Conservation (phyloP, 768 basidiomycete genomes). For the Hydnomerulius pinastri region DNA sequence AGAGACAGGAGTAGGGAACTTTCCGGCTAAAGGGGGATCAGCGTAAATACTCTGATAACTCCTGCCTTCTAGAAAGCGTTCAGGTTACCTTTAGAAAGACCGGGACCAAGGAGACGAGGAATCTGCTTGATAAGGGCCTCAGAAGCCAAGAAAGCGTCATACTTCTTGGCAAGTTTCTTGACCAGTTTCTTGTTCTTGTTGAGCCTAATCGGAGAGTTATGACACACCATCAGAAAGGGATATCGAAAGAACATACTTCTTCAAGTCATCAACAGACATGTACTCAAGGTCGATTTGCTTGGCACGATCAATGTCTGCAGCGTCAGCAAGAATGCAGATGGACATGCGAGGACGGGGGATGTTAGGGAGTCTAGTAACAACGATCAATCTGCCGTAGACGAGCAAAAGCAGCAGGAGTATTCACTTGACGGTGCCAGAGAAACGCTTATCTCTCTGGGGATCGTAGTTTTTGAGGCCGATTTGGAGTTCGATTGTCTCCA, state of each 20-base stretch:
- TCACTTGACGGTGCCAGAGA: slow-evolving; percentile 97
- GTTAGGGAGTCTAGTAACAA: slow-evolving; percentile 74
- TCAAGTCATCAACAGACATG: slow-evolving; percentile 99
- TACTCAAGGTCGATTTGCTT: slow-evolving; percentile 98
- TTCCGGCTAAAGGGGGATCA: slow-evolving; percentile 69
- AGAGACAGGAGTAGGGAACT: slow-evolving; percentile 97
- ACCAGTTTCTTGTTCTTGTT: slow-evolving; percentile 99
- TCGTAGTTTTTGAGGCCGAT: slow-evolving; percentile 99
- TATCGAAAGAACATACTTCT: slow-evolving; percentile 67
- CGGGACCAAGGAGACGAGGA: slow-evolving; percentile 98
- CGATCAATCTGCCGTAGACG: slow-evolving; percentile 8
- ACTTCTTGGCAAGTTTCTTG: slow-evolving; percentile 99
- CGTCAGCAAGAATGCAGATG: slow-evolving; percentile 99
- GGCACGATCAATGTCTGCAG: slow-evolving; percentile 96
- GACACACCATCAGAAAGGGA: neutral
- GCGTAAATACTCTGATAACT: neutral
- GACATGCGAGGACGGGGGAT: slow-evolving; percentile 99
- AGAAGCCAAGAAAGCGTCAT: slow-evolving; percentile 97
- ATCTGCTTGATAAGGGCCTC: slow-evolving; percentile 99
- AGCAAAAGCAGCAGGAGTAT: slow-evolving; percentile 17
- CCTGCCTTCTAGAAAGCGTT: neutral
- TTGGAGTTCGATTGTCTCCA: slow-evolving; percentile 95
- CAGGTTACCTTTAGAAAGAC: slow-evolving; percentile 90
- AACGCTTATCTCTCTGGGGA: slow-evolving; percentile 99
- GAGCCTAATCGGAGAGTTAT: slow-evolving; percentile 52